Evolutionary conservation across 352 stramenopile species (phyloP).

Genomic region (Globisporangium perplexum): DNA sequence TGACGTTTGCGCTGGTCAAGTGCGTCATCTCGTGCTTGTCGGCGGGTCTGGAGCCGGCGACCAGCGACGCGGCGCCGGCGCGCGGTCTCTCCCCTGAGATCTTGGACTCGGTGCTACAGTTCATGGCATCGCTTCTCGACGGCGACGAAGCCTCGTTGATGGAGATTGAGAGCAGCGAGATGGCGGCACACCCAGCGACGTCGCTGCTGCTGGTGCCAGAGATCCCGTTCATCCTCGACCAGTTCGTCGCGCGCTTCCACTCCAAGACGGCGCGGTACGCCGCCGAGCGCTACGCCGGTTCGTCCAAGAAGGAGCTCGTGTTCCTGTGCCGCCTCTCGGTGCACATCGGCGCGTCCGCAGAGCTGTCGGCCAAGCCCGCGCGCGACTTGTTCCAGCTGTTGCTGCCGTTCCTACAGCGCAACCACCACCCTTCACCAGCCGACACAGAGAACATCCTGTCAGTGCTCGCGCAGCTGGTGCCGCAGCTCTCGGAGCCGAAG

Average conservation of each 20-base stretch:
- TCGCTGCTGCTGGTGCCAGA: conserved; percentile 55
- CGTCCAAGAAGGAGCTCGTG: conserved; percentile 72
- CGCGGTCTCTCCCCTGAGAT: conserved; percentile 63
- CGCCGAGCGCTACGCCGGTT: conserved; percentile 69
- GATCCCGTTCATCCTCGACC: conserved; percentile 70
- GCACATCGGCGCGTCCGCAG: conserved; percentile 34
- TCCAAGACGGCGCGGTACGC: conserved; percentile 73
- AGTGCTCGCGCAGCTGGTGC: conserved; percentile 72
- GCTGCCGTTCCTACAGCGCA: conserved; percentile 79
- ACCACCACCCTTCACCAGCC: conserved; percentile 60
- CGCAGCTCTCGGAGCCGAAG: conserved; percentile 59
- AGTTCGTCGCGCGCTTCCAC: conserved; percentile 81
- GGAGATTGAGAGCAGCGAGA: conserved; percentile 18
- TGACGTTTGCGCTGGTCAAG: conserved; percentile 30
- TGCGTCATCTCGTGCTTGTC: conserved; percentile 68
- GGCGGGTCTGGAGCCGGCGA: conserved; percentile 32
- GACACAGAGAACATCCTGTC: conserved; percentile 83
- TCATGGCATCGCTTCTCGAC: conserved; percentile 75
- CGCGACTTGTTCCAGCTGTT: conserved; percentile 83
- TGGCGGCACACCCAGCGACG: not conserved
- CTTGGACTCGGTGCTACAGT: conserved; percentile 65
- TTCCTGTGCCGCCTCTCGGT: conserved; percentile 77
- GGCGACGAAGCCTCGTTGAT: conserved; percentile 39
- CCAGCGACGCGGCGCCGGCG: conserved; percentile 14
- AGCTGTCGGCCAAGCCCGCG: conserved; percentile 22